These are phyloP conservation scores for Colletotrichum echinochloae DNA, from an alignment of 2,329 filamentous ascomycete genomes.

Conservation along the genomic window DNA sequence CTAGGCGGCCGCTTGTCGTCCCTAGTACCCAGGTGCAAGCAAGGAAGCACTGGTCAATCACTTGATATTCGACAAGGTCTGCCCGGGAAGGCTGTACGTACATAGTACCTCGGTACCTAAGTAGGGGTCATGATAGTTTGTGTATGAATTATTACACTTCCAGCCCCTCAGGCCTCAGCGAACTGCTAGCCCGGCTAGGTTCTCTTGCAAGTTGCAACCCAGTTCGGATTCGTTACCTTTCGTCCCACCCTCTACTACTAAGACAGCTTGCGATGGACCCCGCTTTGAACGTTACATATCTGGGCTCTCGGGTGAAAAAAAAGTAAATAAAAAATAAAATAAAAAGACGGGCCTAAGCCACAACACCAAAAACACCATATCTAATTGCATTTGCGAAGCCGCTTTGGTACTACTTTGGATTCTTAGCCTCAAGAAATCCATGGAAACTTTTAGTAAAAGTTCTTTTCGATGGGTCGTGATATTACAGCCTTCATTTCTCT, in stretches of 20 bases:
- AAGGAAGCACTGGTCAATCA: conserved; percentile 21
- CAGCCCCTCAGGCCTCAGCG: conserved; percentile 15
- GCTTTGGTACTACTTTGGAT: too few relatives aligned
- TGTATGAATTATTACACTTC: neutral
- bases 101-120: too few relatives aligned
- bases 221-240: conserved; percentile 12
- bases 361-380: too few relatives aligned
- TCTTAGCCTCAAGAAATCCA: too few relatives aligned
- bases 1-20: conserved; percentile 4
- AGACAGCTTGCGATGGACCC: neutral
- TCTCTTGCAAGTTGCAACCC: neutral
- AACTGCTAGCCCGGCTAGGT: neutral
- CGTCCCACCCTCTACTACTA: conserved; percentile 1
- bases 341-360: too few relatives aligned
- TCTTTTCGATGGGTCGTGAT: too few relatives aligned
- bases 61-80: neutral
- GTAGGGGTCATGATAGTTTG: neutral
- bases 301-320: too few relatives aligned
- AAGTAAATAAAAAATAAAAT: too few relatives aligned
- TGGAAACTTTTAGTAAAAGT: too few relatives aligned
- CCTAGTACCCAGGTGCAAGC: neutral
- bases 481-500: too few relatives aligned
- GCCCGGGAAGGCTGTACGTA: neutral
- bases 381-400: too few relatives aligned
- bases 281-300: neutral